Evolutionary conservation across 805 yeast genomes (phyloP), one percentile per base, ranked within the genome.

Genomic region (Kuraishia piskuri): DNA sequence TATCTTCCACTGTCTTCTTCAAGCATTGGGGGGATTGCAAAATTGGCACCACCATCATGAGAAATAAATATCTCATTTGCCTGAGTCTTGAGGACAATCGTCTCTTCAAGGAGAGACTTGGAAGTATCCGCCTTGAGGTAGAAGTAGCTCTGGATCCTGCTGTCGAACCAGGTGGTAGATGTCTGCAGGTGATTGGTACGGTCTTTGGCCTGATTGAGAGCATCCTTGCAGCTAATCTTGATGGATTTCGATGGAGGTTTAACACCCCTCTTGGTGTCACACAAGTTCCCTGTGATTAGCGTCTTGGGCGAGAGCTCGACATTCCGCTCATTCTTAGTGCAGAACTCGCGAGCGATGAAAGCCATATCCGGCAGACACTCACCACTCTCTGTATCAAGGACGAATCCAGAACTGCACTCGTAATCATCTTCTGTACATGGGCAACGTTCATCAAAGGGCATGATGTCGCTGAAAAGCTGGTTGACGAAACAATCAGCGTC

Each of bases 371-470:
- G 70, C 46, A 74, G 75, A 71, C 96, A 88, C 2, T 66, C 63
- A 2, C 77, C 78, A 19, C 68, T 59, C 22, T 59, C 69, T 8
- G 61, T 58, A 45, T 57, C 54, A 7, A 44, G 49, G 10, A 50
- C 20, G 58, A 78, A 82, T 21, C 84, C 85, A 48, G 67, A 72
- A 1, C 77, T 74, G 68, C 96, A 89, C 62, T 88, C 95, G 56
- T 77, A 83, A 63, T 90, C 96, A 5, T 61, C 58, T n/a, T 70
- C 75, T 0, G 80, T 67, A 70, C 96, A 89, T 8, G 71, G 68
- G 66, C 96, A 89, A 8, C 77, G 67, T 52, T 79, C 84, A 55
- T 79, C 82, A 23, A 63, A 60, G 8, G 73, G 65, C 50, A 70
- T 67, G 8, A 80, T 63, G 58, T 80, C 83, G 22, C 71, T 72